phyloP scores from a whole-genome alignment of 1,284 basidiomycete genomes.

The Austroboletus niveus region DNA sequence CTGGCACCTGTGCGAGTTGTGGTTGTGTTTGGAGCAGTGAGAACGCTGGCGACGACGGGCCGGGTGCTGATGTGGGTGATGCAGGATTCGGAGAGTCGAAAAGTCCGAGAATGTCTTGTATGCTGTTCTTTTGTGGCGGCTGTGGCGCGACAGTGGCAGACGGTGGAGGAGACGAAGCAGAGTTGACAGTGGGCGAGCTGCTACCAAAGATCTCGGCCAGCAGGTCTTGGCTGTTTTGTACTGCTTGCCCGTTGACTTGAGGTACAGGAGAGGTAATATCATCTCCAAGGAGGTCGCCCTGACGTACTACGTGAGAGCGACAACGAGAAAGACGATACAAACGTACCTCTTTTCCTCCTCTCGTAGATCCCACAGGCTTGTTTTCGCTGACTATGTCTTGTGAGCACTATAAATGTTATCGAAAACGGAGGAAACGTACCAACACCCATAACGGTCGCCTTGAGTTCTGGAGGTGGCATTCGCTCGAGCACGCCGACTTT shows the following conservation, averaged over 20 bases:
- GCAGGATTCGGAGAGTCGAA: constrained; percentile 57
- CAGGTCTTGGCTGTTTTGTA: constrained; percentile 83
- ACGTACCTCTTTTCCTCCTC: constrained; percentile 69
- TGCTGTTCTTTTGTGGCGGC: constrained; percentile 55
- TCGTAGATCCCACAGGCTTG: constrained; percentile 88
- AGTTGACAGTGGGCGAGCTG: constrained; percentile 36
- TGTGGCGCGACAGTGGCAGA: constrained; percentile 40
- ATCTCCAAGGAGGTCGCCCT: constrained; percentile 76
- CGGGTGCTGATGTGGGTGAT: constrained; percentile 33
- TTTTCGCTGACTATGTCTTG: constrained; percentile 77
- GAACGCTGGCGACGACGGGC: constrained; percentile 32
- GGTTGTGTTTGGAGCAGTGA: constrained; percentile 33
- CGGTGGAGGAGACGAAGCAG: constrained; percentile 40
- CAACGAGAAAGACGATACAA: constrained; percentile 2
- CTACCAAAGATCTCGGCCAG: constrained; percentile 92
- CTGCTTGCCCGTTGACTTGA: constrained; percentile 40
- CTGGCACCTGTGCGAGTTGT: constrained; percentile 31
- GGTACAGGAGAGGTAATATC: constrained; percentile 49
- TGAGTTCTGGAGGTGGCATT: constrained; percentile 98
- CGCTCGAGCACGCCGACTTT: constrained; percentile 92
- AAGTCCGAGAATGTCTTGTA: constrained; percentile 91
- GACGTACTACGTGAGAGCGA: constrained; percentile 21
- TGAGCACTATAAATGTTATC: background rate
- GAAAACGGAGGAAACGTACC: constrained; percentile 42
- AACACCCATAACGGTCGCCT: constrained; percentile 89